Conservation (phyloP, 495 filamentous ascomycete species). For the Penicillium crystallinum region DNA sequence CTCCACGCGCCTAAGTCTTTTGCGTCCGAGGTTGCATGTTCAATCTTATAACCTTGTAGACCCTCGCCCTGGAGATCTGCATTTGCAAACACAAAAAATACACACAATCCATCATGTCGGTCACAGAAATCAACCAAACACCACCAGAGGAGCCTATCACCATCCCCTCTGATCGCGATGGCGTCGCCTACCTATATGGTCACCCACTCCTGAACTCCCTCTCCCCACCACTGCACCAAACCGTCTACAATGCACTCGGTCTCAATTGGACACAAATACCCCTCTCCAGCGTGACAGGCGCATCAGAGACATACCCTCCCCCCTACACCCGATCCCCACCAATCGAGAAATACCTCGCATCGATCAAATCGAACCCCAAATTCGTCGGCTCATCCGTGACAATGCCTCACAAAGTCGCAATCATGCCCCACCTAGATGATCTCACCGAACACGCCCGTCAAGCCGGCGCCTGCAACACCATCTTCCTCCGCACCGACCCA, state of each 20-base stretch:
- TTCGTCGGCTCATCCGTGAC: conserved; percentile 64
- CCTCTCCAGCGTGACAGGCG: conserved; percentile 36
- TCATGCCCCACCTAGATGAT: conserved; percentile 63
- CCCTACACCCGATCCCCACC: conserved; percentile 35
- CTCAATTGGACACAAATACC: conserved; percentile 59
- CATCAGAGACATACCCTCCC: conserved; percentile 32
- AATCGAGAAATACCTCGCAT: conserved; percentile 47
- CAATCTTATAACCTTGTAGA: background rate
- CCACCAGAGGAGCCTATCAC: conserved; percentile 36
- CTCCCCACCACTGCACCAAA: conserved; percentile 63
- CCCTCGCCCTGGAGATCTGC: background rate
- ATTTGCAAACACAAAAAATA: background rate
- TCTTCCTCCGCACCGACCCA: conserved; percentile 52
- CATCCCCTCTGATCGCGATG: conserved; percentile 31
- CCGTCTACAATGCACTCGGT: conserved; percentile 53
- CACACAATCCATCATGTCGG: conserved; percentile 16
- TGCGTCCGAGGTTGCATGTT: background rate
- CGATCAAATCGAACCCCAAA: conserved; percentile 43
- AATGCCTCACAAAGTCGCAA: conserved; percentile 70
- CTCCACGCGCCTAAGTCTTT: background rate
- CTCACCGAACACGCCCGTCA: conserved; percentile 61
- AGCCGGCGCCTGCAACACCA: conserved; percentile 69
- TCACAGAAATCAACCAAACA: conserved; percentile 11
- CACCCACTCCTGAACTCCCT: conserved; percentile 62
- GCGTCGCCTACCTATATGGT: conserved; percentile 44